phyloP scores from a whole-genome alignment of 345 rosid species.

The Salix brachista region DNA sequence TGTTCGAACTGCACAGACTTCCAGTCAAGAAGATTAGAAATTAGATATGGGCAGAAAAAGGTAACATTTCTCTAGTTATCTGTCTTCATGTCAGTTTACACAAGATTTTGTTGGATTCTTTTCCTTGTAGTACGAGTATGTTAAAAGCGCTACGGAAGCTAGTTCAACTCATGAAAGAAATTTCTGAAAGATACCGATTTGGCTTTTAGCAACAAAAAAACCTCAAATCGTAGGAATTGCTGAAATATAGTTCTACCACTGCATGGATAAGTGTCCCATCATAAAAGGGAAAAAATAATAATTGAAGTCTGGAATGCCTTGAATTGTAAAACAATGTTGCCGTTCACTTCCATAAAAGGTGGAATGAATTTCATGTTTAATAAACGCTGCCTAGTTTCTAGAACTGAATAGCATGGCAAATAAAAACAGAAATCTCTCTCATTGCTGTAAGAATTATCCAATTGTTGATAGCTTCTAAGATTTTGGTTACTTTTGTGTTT shows the following conservation, averaged over 20 bases:
- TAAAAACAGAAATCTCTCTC: not conserved
- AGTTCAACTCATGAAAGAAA: not conserved
- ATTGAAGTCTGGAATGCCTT: not conserved
- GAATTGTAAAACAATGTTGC: not conserved
- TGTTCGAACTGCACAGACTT: conserved; percentile 92
- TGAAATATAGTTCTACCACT: not conserved
- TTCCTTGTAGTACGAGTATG: not conserved
- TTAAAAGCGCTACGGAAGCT: not conserved
- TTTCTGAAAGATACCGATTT: not conserved
- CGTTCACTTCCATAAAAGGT: not conserved
- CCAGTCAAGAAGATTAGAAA: conserved; percentile 83
- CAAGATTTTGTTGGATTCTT: not conserved
- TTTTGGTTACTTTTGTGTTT: not conserved
- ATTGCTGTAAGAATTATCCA: not conserved
- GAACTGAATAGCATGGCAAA: not conserved
- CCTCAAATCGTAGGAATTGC: not conserved
- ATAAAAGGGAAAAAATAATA: not conserved
- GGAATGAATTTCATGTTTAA: not conserved
- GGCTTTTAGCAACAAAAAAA: not conserved
- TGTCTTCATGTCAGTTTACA: not conserved
- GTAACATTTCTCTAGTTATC: conserved; percentile 25
- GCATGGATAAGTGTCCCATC: not conserved
- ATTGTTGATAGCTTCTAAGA: not conserved
- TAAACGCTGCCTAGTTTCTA: not conserved
- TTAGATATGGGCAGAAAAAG: conserved; percentile 91